Percentiles rank a stretch among this genome's conserved stretches.
Conservation (phyloP, 2,329 filamentous ascomycete species). For the Trichophaea hybrida region DNA sequence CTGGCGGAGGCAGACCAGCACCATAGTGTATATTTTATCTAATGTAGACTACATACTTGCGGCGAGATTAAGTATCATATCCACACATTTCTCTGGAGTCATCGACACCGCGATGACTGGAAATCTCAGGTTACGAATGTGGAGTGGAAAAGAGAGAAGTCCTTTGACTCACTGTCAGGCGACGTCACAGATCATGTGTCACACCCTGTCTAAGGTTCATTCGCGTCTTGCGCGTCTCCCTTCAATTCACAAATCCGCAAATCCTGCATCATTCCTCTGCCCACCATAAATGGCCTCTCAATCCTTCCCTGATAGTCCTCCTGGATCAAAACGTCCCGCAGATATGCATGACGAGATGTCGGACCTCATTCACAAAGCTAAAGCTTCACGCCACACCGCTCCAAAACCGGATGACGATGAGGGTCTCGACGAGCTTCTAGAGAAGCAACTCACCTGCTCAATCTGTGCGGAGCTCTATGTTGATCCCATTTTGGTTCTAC, state of each 20-base stretch:
- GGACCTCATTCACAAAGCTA: slow-evolving; percentile 17
- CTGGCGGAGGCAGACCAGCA: no score
- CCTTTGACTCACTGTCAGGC: no score
- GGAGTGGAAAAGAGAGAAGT: no score
- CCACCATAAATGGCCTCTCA: not conserved
- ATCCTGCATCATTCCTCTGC: not conserved
- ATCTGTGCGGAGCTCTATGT: slow-evolving; percentile 93
- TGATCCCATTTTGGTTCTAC: slow-evolving; percentile 75
- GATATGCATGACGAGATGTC: slow-evolving; percentile 7
- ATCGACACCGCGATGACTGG: no score
- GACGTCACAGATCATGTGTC: no score
- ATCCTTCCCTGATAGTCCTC: not conserved
- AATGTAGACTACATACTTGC: no score
- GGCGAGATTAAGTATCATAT: no score
- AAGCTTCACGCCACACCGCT: slow-evolving; percentile 14
- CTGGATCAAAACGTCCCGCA: not conserved
- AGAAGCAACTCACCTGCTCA: slow-evolving; percentile 87
- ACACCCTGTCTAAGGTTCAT: not conserved
- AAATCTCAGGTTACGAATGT: no score
- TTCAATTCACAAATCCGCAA: not conserved
- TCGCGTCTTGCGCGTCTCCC: not conserved
- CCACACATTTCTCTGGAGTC: no score
- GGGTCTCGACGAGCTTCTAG: slow-evolving; percentile 37
- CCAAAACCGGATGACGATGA: slow-evolving; percentile 3
- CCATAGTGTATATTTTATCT: no score